Conservation (phyloP, 208 protist genomes). For the Trypanosoma melophagium region DNA sequence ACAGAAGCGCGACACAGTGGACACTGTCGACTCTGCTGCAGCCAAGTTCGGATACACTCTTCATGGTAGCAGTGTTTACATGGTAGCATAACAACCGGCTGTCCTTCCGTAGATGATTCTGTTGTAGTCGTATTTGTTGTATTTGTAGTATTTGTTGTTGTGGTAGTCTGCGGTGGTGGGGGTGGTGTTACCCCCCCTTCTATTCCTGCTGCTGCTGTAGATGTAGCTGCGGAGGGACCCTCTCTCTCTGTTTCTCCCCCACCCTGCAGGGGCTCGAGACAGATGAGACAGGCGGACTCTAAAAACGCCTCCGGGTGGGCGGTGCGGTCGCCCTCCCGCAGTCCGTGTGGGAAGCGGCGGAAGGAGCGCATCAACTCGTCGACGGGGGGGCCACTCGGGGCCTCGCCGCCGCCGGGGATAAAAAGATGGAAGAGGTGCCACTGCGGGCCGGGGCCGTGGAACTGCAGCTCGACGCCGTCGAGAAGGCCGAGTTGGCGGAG, state of each 20-base stretch:
- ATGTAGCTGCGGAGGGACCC: no score
- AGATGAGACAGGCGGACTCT: slow-evolving; percentile 21
- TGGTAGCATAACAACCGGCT: slow-evolving; percentile 31
- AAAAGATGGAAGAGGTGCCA: no score
- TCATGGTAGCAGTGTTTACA: slow-evolving; percentile 44
- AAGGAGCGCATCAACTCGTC: slow-evolving; percentile 25
- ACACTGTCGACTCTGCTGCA: slow-evolving; percentile 27
- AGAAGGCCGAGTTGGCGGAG: slow-evolving; percentile 1
- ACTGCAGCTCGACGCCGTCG: background rate
- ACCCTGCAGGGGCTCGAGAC: slow-evolving; percentile 10
- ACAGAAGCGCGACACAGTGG: slow-evolving; percentile 34
- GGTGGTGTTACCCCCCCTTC: no score
- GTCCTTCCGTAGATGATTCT: background rate
- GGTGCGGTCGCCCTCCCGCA: slow-evolving; percentile 24
- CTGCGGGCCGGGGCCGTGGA: no score
- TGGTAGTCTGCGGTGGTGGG: no score
- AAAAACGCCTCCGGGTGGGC: slow-evolving; percentile 30
- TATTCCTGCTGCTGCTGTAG: no score
- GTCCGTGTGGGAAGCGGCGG: slow-evolving; percentile 13
- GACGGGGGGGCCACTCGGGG: background rate
- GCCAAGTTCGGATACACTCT: slow-evolving; percentile 39
- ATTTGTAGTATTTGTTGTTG: no score
- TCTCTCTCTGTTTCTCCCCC: background rate
- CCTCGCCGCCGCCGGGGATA: no score
- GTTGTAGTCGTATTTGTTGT: background rate